Conservation (phyloP, 2,329 filamentous ascomycete genomes). For the Talaromyces sp. region DNA sequence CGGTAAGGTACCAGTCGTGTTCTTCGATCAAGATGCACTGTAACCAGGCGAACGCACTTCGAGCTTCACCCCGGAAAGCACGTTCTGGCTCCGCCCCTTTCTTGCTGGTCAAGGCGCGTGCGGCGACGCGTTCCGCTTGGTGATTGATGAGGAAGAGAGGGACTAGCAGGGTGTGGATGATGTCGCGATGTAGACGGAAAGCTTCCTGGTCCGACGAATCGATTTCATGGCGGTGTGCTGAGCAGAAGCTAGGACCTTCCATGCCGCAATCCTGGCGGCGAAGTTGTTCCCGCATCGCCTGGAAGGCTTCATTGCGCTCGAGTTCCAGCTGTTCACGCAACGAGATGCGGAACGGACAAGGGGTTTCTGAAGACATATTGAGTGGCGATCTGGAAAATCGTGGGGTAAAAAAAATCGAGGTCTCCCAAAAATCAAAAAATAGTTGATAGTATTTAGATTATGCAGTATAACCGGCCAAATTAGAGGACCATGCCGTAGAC, state of each 20-base stretch:
- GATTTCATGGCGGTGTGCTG: slow-evolving; percentile 36
- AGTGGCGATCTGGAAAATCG: background rate
- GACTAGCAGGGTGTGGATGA: slow-evolving; percentile 61
- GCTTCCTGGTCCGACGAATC: slow-evolving; percentile 34
- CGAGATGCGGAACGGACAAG: slow-evolving; percentile 40
- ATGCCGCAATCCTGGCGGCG: slow-evolving; percentile 40
- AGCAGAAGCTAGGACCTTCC: slow-evolving; percentile 42
- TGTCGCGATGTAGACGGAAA: slow-evolving; percentile 58
- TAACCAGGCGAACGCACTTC: slow-evolving; percentile 61
- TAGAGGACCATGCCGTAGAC: slow-evolving; percentile 19
- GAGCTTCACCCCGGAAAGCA: slow-evolving; percentile 59
- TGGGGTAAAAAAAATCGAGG: too few species aligned
- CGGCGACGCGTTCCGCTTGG: slow-evolving; percentile 57
- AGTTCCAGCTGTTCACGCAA: slow-evolving; percentile 32
- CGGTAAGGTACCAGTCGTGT: slow-evolving; percentile 60
- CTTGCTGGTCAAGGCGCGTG: slow-evolving; percentile 51
- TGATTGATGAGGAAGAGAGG: slow-evolving; percentile 61
- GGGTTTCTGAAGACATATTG: slow-evolving; percentile 17
- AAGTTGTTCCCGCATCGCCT: slow-evolving; percentile 36
- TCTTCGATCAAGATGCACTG: slow-evolving; percentile 62
- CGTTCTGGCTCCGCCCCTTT: slow-evolving; percentile 58
- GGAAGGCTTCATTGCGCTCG: slow-evolving; percentile 40
- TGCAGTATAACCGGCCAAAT: slow-evolving; percentile 8
- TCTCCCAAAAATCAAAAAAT: background rate
- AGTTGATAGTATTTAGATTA: background rate